A percentile compares a stretch with the other conserved stretches of the same genome.
phyloP scores from a whole-genome alignment of 1,139 yeast genomes.

The Saccharomyces hybrid region DNA sequence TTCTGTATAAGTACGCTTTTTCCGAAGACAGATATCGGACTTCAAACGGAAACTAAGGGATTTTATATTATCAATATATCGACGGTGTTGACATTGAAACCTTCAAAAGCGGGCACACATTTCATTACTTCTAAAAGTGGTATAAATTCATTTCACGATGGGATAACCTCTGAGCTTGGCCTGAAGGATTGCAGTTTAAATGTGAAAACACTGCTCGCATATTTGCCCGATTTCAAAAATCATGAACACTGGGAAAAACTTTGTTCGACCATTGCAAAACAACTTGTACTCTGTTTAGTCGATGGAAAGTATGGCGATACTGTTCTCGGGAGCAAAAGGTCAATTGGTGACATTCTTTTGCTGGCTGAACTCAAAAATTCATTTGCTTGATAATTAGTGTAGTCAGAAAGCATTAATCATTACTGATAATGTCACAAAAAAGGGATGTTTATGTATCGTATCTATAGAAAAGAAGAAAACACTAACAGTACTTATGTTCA shows the following conservation, averaged over 20 bases:
- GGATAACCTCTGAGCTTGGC: constrained; percentile 19
- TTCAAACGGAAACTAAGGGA: constrained; percentile 1
- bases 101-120: constrained; percentile 10
- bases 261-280: constrained; percentile 6
- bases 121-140: constrained; percentile 21
- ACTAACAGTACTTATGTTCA: neutral
- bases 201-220: constrained; percentile 12
- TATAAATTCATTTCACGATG: constrained; percentile 23
- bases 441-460: too few species aligned
- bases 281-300: neutral
- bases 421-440: neutral
- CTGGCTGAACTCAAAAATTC: neutral
- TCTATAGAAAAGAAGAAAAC: too few species aligned
- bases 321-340: constrained; percentile 5
- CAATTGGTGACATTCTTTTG: constrained; percentile 9
- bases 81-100: constrained; percentile 8
- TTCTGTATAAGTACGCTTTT: constrained; percentile 15
- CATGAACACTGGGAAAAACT: constrained; percentile 4
- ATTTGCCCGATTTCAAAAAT: constrained; percentile 9
- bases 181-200: neutral
- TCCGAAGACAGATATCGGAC: constrained; percentile 7
- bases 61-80: constrained; percentile 16
- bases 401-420: too few species aligned
- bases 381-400: neutral
- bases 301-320: constrained; percentile 6